Conservation (phyloP, 2,329 filamentous ascomycete genomes). For the Cercospora sp. region DNA sequence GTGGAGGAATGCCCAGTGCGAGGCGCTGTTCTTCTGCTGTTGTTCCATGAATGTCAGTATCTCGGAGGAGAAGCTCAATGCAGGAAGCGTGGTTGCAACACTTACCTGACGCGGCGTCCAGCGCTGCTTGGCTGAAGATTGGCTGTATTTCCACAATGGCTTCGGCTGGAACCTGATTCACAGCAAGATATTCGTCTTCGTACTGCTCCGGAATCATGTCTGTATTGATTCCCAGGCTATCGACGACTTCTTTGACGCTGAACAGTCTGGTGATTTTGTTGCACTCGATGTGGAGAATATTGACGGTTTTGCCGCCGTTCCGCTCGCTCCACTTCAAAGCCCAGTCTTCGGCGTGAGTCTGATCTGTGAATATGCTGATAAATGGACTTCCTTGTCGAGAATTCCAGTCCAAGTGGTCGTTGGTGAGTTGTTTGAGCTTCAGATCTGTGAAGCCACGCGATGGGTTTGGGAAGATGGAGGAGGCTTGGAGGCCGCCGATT, state of each 20-base stretch:
- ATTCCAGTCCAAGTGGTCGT: constrained; percentile 18
- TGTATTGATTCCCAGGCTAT: constrained; percentile 7
- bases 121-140: constrained; percentile 1
- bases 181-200: constrained; percentile 19
- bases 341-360: constrained; percentile 16
- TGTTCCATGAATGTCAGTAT: neutral
- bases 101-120: constrained; percentile 8
- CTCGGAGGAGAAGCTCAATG: too few species aligned
- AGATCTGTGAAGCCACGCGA: constrained; percentile 14
- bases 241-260: constrained; percentile 16
- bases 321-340: constrained; percentile 15
- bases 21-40: neutral
- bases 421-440: constrained; percentile 16
- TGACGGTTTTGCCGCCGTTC: constrained; percentile 10
- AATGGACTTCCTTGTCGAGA: constrained; percentile 14
- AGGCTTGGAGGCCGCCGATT: constrained; percentile 16
- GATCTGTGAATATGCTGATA: constrained; percentile 19
- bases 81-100: neutral
- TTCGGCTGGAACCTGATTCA: constrained; percentile 18
- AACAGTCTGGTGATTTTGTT: constrained; percentile 19
- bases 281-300: constrained; percentile 13
- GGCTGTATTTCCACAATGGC: constrained; percentile 11
- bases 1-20: neutral
- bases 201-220: constrained; percentile 7
- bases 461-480: constrained; percentile 15